Conservation (phyloP, 345 rosid species). For the Arabidopsis arenosa region DNA sequence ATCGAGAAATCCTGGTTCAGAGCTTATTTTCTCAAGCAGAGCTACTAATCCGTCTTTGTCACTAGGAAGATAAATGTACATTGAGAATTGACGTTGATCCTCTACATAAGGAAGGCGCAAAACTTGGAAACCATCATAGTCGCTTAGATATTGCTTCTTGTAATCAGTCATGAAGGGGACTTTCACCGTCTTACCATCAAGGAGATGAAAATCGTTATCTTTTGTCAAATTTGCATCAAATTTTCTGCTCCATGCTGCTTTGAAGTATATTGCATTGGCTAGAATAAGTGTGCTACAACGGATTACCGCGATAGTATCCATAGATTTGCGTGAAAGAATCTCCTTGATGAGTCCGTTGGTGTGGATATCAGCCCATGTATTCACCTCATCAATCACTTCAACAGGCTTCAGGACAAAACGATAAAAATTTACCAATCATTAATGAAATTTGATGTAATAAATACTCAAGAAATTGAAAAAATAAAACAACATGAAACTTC, state of each 20-base stretch:
- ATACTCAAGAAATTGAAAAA: no score
- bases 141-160: conserved; percentile 49
- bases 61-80: conserved; percentile 73
- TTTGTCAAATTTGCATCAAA: conserved; percentile 55
- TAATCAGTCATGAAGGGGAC: conserved; percentile 74
- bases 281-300: conserved; percentile 53
- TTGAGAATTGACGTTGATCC: conserved; percentile 63
- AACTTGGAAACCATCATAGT: conserved; percentile 67
- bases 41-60: conserved; percentile 58
- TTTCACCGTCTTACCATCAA: conserved; percentile 51
- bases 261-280: conserved; percentile 76
- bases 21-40: conserved; percentile 52
- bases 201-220: conserved; percentile 63
- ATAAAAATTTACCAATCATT: neutral
- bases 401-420: conserved; percentile 48
- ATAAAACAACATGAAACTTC: no score
- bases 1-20: conserved; percentile 55
- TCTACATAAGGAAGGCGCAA: conserved; percentile 65
- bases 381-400: conserved; percentile 59
- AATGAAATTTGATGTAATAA: neutral
- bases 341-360: conserved; percentile 68
- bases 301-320: conserved; percentile 22
- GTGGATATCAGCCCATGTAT: conserved; percentile 63
- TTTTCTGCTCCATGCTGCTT: conserved; percentile 66
- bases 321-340: conserved; percentile 59